Evolutionary conservation across 768 basidiomycete genomes (phyloP).

Genomic region (Pleurotus platypus): DNA sequence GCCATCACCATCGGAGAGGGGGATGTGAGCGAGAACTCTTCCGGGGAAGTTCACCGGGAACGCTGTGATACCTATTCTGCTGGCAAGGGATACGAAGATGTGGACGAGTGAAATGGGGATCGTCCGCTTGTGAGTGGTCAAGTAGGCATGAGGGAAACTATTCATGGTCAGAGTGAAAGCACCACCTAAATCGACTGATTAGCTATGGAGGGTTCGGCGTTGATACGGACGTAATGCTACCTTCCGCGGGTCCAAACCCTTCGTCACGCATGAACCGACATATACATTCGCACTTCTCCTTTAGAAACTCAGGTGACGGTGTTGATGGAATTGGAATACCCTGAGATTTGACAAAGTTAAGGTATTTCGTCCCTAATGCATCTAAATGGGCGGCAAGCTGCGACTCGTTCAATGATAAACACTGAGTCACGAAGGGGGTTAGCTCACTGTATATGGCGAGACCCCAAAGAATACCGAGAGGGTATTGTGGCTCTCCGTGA

Average conservation of each 20-base stretch:
- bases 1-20: slow-evolving; percentile 31
- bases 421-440: not conserved
- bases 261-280: slow-evolving; percentile 43
- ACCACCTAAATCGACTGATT: slow-evolving; percentile 20
- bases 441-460: slow-evolving; percentile 37
- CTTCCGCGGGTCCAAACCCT: slow-evolving; percentile 7
- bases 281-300: slow-evolving; percentile 35
- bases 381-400: slow-evolving; percentile 41
- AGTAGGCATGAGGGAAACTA: slow-evolving; percentile 58
- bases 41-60: slow-evolving; percentile 54
- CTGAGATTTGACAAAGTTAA: slow-evolving; percentile 27
- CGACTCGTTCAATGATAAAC: slow-evolving; percentile 1
- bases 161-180: slow-evolving; percentile 42
- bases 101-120: slow-evolving; percentile 61
- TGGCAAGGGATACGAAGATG: slow-evolving; percentile 51
- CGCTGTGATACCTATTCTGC: slow-evolving; percentile 47
- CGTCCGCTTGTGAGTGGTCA: slow-evolving; percentile 43
- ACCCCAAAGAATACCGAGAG: slow-evolving; percentile 51
- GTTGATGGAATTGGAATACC: slow-evolving; percentile 23
- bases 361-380: slow-evolving; percentile 35
- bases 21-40: slow-evolving; percentile 50
- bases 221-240: not conserved
- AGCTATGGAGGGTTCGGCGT: not conserved
- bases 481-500: slow-evolving; percentile 45
- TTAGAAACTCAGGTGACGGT: slow-evolving; percentile 28